A percentile compares a stretch with the other conserved stretches of the same genome.
Evolutionary conservation across 306 rosid species (phyloP).

Genomic region (Echinosophora koreensis): DNA sequence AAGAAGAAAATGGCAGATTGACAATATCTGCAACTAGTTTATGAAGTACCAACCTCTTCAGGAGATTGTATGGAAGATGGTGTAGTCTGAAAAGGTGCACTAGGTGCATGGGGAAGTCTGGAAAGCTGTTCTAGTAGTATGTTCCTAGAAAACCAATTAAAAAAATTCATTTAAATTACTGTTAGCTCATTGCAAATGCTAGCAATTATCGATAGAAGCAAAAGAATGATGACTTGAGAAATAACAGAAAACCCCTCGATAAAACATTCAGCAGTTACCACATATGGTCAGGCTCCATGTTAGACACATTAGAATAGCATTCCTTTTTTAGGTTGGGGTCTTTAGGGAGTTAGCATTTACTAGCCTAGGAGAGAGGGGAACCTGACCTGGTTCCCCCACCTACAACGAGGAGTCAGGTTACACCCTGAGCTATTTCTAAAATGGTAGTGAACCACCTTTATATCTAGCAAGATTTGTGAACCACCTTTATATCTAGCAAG

Average conservation of each 20-base stretch:
- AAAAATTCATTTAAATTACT: constrained; percentile 15
- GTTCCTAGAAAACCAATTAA: constrained; percentile 54
- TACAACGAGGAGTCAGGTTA: background rate
- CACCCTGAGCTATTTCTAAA: background rate
- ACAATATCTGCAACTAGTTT: constrained; percentile 29
- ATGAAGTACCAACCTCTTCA: constrained; percentile 66
- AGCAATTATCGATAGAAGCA: constrained; percentile 33
- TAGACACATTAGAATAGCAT: background rate
- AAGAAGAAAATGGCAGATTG: constrained; percentile 27
- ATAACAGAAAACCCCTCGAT: constrained; percentile 16
- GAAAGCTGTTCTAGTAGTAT: constrained; percentile 75
- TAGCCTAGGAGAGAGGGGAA: background rate
- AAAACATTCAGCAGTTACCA: background rate
- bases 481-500: no score
- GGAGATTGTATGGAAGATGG: constrained; percentile 67
- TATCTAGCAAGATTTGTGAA: no score
- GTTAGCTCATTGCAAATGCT: constrained; percentile 22
- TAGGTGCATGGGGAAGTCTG: constrained; percentile 80
- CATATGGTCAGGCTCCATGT: constrained; percentile 24
- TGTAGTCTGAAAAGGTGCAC: constrained; percentile 79
- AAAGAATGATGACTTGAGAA: background rate
- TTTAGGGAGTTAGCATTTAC: constrained; percentile 23
- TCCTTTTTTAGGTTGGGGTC: background rate
- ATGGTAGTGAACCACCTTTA: background rate
- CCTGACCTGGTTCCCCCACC: no score